Percentiles rank a stretch among this genome's conserved stretches.
phyloP scores from a whole-genome alignment of 1,284 basidiomycete genomes.

The Ganoderma sinense region DNA sequence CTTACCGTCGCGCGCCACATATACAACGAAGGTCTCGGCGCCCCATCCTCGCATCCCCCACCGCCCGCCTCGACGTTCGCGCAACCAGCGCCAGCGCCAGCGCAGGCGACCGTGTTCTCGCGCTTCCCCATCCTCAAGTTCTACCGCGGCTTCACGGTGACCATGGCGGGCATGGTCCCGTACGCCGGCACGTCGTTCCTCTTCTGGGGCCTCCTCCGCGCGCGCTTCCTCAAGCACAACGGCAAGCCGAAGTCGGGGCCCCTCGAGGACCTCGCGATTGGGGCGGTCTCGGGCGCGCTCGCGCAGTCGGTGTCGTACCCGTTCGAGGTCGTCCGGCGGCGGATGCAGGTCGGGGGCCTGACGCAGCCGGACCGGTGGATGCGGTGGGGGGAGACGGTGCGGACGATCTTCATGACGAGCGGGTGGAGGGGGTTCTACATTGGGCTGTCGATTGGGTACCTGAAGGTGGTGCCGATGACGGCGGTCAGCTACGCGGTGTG shows the following conservation, averaged over 20 bases:
- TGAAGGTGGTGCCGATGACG: slow-evolving; percentile 99
- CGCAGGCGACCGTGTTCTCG: slow-evolving; percentile 46
- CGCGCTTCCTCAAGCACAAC: slow-evolving; percentile 59
- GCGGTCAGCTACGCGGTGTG: slow-evolving; percentile 83
- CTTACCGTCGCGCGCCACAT: slow-evolving; percentile 68
- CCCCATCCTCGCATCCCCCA: slow-evolving; percentile 23
- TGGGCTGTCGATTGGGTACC: slow-evolving; percentile 91
- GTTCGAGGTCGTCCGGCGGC: slow-evolving; percentile 91
- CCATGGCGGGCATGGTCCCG: slow-evolving; percentile 92
- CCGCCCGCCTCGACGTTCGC: slow-evolving; percentile 5
- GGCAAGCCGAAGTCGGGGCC: slow-evolving; percentile 49
- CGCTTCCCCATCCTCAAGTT: slow-evolving; percentile 85
- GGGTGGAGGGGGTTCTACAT: slow-evolving; percentile 95
- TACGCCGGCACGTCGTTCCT: slow-evolving; percentile 98
- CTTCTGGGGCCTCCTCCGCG: slow-evolving; percentile 87
- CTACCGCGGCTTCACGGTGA: slow-evolving; percentile 95
- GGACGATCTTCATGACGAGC: slow-evolving; percentile 68
- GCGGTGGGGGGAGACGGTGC: slow-evolving; percentile 81
- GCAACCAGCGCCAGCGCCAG: slow-evolving; percentile 13
- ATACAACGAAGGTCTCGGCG: slow-evolving; percentile 68
- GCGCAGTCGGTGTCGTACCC: slow-evolving; percentile 96
- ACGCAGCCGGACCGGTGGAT: slow-evolving; percentile 82
- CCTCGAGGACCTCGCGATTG: slow-evolving; percentile 76
- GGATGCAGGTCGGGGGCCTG: slow-evolving; percentile 96
- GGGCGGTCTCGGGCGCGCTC: slow-evolving; percentile 90